Conservation (phyloP, 2,329 filamentous ascomycete species). For the Microsporum audouinii region DNA sequence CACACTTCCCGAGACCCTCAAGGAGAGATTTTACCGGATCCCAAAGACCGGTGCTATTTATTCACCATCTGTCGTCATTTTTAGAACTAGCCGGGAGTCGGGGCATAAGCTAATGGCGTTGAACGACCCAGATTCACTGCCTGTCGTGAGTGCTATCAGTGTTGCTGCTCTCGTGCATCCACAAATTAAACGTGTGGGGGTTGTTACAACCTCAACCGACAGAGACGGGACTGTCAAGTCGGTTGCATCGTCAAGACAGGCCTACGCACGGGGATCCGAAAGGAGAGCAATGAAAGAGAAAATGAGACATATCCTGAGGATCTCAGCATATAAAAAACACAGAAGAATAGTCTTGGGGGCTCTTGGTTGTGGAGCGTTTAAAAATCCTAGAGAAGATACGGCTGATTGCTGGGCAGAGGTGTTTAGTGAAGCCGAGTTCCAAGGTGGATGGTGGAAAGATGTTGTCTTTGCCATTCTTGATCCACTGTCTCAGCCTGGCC, state of each 20-base stretch:
- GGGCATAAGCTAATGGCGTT: constrained; percentile 8
- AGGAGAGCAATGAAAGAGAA: constrained; percentile 8
- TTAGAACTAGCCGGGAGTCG: constrained; percentile 2
- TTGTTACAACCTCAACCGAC: not conserved
- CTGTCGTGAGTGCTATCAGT: constrained; percentile 10
- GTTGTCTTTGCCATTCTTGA: constrained; percentile 50
- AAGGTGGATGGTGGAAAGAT: constrained; percentile 48
- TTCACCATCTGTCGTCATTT: constrained; percentile 9
- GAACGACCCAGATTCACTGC: constrained; percentile 1
- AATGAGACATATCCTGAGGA: constrained; percentile 8
- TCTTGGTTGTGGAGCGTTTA: constrained; percentile 52
- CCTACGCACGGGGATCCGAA: not conserved
- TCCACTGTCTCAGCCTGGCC: constrained; percentile 7
- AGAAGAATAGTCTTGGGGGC: constrained; percentile 44
- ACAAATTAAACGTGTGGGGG: not conserved
- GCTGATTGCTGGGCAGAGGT: constrained; percentile 49
- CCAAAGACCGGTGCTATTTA: constrained; percentile 6
- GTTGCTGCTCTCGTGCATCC: constrained; percentile 8
- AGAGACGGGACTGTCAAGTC: not conserved
- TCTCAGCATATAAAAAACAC: constrained; percentile 8
- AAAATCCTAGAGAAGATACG: constrained; percentile 46
- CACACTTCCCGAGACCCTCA: constrained; percentile 7
- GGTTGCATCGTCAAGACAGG: not conserved
- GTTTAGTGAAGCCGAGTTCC: constrained; percentile 45
- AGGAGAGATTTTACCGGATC: constrained; percentile 7